Evolutionary conservation across 2,329 filamentous ascomycete species (phyloP).

Genomic region (Ceratocystis cacaofunesta): DNA sequence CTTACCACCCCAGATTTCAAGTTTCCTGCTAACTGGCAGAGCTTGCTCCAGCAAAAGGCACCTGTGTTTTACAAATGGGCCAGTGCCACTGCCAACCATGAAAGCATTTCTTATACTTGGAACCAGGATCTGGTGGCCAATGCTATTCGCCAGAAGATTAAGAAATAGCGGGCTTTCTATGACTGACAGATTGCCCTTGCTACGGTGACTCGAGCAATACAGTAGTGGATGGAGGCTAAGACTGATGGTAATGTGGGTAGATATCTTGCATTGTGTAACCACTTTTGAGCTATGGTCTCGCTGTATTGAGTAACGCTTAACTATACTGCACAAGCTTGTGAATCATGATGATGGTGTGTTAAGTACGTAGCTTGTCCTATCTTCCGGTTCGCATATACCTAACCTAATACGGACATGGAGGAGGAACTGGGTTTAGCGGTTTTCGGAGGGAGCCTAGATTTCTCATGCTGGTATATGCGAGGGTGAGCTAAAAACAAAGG

Average conservation of each 20-base stretch:
- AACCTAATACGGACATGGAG: too few species aligned
- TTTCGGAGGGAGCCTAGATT: too few species aligned
- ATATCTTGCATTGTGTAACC: background rate
- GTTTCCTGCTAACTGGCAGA: slow-evolving; percentile 33
- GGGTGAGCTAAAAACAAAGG: too few species aligned
- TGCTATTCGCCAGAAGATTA: background rate
- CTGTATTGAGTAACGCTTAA: background rate
- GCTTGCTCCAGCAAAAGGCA: slow-evolving; percentile 36
- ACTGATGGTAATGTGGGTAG: background rate
- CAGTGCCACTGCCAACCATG: slow-evolving; percentile 40
- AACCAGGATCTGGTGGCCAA: background rate
- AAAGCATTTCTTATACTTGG: slow-evolving; percentile 39
- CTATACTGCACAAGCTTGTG: too few species aligned
- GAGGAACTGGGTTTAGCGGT: too few species aligned
- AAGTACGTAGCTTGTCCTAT: too few species aligned
- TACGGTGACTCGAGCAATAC: too few species aligned
- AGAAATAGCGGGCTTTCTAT: background rate
- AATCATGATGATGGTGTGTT: too few species aligned
- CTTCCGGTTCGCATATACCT: too few species aligned
- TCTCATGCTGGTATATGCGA: too few species aligned
- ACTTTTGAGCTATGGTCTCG: background rate
- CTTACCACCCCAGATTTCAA: slow-evolving; percentile 37
- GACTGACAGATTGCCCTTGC: too few species aligned
- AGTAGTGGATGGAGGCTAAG: background rate
- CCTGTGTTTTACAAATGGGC: slow-evolving; percentile 58